phyloP scores from a whole-genome alignment of 1,284 basidiomycete genomes.

The Sporisorium iseilematis-ciliati region DNA sequence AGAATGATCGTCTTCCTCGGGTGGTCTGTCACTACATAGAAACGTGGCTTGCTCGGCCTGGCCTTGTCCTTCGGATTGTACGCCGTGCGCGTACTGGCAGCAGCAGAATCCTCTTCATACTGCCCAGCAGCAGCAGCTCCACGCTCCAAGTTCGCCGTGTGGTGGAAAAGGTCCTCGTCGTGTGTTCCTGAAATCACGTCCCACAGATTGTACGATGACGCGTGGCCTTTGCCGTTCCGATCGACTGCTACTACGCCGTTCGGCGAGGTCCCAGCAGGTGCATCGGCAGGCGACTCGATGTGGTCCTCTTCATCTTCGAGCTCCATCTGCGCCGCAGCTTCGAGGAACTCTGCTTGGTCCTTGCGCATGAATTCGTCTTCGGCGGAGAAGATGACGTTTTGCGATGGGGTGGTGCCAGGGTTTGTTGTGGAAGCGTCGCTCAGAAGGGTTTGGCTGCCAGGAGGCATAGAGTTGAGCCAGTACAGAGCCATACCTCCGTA shows the following conservation, averaged over 20 bases:
- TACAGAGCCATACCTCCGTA: constrained; percentile 62
- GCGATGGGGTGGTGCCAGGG: not conserved
- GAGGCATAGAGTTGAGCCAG: constrained; percentile 58
- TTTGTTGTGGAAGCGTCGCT: not conserved
- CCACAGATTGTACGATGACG: constrained; percentile 49
- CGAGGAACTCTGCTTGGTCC: constrained; percentile 50
- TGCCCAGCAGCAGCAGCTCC: constrained; percentile 45
- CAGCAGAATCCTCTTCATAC: constrained; percentile 40
- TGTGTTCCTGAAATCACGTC: constrained; percentile 59
- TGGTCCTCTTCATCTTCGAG: constrained; percentile 50
- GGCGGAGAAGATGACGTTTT: constrained; percentile 40
- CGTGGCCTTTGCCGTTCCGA: constrained; percentile 13
- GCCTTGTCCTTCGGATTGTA: constrained; percentile 27
- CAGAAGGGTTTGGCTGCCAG: not conserved
- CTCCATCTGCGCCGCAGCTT: constrained; percentile 56
- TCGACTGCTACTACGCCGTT: constrained; percentile 3
- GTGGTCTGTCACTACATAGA: constrained; percentile 66
- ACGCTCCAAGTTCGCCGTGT: constrained; percentile 47
- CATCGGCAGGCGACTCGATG: too few species aligned
- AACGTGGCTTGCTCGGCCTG: constrained; percentile 52
- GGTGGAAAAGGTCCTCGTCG: constrained; percentile 63
- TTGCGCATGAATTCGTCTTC: constrained; percentile 55
- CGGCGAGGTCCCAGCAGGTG: not conserved
- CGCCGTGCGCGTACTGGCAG: not conserved
- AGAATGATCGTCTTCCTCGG: constrained; percentile 56